Base-by-base conservation (phyloP, 176 grass and related monocot genomes). In the Metroxylon sagu region DNA sequence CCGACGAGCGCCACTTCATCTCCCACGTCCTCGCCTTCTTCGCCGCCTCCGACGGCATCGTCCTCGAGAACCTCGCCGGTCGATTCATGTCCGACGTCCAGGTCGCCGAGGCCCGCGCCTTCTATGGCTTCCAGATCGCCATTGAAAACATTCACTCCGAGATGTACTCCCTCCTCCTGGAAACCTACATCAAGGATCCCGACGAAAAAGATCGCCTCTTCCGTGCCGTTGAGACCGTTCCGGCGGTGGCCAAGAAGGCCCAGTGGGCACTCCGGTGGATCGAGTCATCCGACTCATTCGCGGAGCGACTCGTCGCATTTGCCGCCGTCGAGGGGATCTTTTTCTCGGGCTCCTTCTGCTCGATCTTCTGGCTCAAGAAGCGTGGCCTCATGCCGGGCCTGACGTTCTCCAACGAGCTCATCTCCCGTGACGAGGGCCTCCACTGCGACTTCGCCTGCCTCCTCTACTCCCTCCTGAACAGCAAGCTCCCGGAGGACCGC, bases 21-120 rank as follows among this genome's bases (percentile, higher is more conserved):
- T 65, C 55, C 10, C 69, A 76, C 4, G 59, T 82, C 51, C 76
- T 86, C 0, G 59, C 69, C 6, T 74, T 75, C 10, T 43, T 74
- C 4, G 50, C 74, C 0, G 23, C 43, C 0, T 69, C 70, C 5
- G 69, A 77, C 31, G 58, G 29, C 52, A 79, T 71, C 48, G 66
- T 58, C 39, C 21, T 66, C 50, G 58, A 57, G n/a, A 64, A 67
- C 56, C 65, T 66, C 2, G 71, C 60, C 14, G 49, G 53, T 26
- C 68, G 49, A 15, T 79, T 79, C 61, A 55, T 79, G 57, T 54
- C 48, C 2, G 76, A 79, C 29, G 69, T 79, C 35, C 35, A 43
- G 35, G 10, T 43, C 7, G 35, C 35, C 10, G 35, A 43, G 35
- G 35, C 35, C 10, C 35, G 35, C 35, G 35, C 35, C 35, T 43